Evolutionary conservation across 257 asterid species (phyloP).

Genomic region (Solanum peruvianum): DNA sequence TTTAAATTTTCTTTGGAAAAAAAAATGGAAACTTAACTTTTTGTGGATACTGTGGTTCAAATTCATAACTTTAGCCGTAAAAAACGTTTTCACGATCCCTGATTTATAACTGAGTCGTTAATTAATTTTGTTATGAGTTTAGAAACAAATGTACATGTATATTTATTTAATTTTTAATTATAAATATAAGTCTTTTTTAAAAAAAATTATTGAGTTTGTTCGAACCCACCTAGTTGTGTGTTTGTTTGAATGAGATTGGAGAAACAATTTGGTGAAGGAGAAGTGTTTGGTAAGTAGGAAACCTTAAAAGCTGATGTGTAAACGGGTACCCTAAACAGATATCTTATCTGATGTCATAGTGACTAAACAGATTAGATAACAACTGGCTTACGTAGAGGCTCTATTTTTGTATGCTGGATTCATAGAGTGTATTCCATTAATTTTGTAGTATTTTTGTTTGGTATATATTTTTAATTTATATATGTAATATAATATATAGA

Average conservation of each 20-base stretch:
- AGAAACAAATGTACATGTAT: too few species aligned
- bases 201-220: too few species aligned
- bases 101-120: too few species aligned
- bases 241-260: not conserved
- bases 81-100: not conserved
- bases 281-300: conserved; percentile 3
- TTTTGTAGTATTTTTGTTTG: too few species aligned
- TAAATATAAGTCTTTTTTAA: too few species aligned
- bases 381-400: not conserved
- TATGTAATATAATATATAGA: too few species aligned
- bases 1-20: not conserved
- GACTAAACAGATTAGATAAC: conserved; percentile 3
- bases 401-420: not conserved
- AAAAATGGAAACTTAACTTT: not conserved
- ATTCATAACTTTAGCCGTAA: not conserved
- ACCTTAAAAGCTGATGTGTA: conserved; percentile 28
- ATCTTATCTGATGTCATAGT: conserved; percentile 6
- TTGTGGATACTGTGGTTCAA: not conserved
- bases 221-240: not conserved
- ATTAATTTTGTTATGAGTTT: not conserved
- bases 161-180: too few species aligned
- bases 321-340: conserved; percentile 5
- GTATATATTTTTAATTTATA: too few species aligned
- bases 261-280: not conserved
- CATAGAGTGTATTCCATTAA: not conserved